Evolutionary conservation across 164 flowering plant species (phyloP).

Genomic region (Umbilicus rupestris): DNA sequence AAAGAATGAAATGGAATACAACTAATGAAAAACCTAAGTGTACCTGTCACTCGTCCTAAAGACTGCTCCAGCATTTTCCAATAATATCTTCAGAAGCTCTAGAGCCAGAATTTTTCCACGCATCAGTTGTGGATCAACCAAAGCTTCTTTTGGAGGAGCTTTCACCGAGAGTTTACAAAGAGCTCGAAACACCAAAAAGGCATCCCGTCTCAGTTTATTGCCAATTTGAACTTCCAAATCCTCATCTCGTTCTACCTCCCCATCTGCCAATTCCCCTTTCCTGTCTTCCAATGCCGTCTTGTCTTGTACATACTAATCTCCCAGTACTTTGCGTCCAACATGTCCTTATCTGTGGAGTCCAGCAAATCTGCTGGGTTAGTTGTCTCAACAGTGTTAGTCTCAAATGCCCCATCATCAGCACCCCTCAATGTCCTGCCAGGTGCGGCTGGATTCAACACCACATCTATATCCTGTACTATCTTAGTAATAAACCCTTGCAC

Average conservation of each 20-base stretch:
- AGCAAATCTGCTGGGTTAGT: constrained; percentile 93
- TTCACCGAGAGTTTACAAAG: constrained; percentile 98
- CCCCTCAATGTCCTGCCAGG: constrained; percentile 31
- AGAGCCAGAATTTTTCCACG: constrained; percentile 96
- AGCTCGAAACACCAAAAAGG: constrained; percentile 93
- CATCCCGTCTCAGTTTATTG: constrained; percentile 92
- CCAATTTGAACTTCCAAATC: constrained; percentile 98
- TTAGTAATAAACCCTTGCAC: constrained; percentile 95
- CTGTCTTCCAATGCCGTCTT: constrained; percentile 95
- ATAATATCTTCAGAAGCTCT: constrained; percentile 90
- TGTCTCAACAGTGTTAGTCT: constrained; percentile 79
- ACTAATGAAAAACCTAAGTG: neutral
- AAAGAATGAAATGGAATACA: neutral
- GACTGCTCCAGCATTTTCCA: constrained; percentile 98
- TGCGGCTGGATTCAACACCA: constrained; percentile 61
- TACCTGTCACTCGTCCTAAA: constrained; percentile 98
- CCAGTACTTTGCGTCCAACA: constrained; percentile 99
- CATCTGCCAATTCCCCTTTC: constrained; percentile 94
- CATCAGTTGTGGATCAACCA: constrained; percentile 88
- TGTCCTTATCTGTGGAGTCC: constrained; percentile 98
- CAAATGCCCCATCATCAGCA: constrained; percentile 90
- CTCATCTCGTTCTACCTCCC: constrained; percentile 84
- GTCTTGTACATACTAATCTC: constrained; percentile 99
- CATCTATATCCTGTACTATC: constrained; percentile 91
- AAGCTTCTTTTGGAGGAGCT: constrained; percentile 93